phyloP scores from a whole-genome alignment of 2,329 filamentous ascomycete species.

The Colletotrichum sp. region DNA sequence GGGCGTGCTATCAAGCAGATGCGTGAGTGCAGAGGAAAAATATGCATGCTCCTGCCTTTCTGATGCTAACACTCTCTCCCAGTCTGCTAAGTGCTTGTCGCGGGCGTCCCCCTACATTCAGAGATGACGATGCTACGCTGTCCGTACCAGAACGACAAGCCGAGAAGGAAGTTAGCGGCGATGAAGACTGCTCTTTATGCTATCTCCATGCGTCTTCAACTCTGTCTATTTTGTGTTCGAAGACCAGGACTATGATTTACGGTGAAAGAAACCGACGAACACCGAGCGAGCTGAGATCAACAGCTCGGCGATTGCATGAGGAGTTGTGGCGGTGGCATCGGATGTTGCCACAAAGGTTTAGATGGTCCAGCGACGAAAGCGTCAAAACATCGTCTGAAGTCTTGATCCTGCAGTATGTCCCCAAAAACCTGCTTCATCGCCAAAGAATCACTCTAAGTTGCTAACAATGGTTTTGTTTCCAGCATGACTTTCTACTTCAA shows the following conservation, averaged over 20 bases:
- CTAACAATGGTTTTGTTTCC: background rate
- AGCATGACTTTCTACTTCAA: constrained; percentile 9
- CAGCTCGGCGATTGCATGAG: background rate
- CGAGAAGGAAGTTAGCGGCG: background rate
- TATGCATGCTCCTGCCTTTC: rapidly evolving
- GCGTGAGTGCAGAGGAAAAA: background rate
- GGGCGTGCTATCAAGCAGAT: constrained; percentile 7
- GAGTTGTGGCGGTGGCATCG: background rate
- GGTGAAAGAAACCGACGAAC: background rate
- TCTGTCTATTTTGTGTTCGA: background rate
- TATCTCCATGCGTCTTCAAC: background rate
- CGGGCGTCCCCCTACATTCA: background rate
- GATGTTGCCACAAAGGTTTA: background rate
- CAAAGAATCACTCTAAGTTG: background rate
- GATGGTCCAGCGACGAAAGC: background rate
- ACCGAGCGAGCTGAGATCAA: background rate
- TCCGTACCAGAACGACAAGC: background rate
- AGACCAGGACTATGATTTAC: background rate
- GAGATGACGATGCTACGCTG: background rate
- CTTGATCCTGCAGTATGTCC: background rate
- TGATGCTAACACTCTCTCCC: background rate
- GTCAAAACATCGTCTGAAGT: background rate
- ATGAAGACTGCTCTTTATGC: background rate
- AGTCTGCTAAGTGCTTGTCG: background rate
- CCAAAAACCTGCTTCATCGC: background rate